Percentiles rank a stretch among this genome's conserved stretches.
phyloP scores from a whole-genome alignment of 257 asterid genomes.

The Fraxinus anomala region DNA sequence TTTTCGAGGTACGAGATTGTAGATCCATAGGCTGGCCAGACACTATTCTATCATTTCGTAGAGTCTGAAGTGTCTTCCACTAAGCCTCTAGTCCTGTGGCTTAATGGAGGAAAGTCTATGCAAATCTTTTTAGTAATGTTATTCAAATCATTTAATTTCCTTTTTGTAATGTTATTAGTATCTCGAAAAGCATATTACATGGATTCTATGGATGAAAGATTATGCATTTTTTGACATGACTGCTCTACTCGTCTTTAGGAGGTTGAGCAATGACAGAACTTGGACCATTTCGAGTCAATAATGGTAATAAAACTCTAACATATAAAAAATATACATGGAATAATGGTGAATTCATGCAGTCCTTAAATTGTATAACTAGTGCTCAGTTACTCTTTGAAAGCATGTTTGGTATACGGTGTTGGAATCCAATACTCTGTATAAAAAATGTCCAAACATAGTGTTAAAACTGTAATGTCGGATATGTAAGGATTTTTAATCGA shows the following conservation, averaged over 20 bases:
- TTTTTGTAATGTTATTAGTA: not conserved
- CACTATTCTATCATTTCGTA: no score
- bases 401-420: not conserved
- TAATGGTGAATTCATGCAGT: conserved; percentile 7
- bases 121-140: no score
- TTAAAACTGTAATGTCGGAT: not conserved
- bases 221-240: conserved; percentile 22
- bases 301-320: conserved; percentile 30
- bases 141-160: not conserved
- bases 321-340: conserved; percentile 34
- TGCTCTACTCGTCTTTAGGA: conserved; percentile 40
- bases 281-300: conserved; percentile 36
- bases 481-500: no score
- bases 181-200: not conserved
- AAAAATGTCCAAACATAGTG: conserved; percentile 17
- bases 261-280: conserved; percentile 36
- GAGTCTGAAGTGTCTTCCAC: no score
- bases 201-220: not conserved
- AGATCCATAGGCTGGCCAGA: no score
- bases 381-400: not conserved
- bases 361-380: not conserved
- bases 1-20: no score
- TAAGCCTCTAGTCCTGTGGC: no score
- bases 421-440: conserved; percentile 25
- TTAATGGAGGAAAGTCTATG: no score